Conservation (phyloP, 2,329 filamentous ascomycete species). For the Beauveria scarabaeidicola region DNA sequence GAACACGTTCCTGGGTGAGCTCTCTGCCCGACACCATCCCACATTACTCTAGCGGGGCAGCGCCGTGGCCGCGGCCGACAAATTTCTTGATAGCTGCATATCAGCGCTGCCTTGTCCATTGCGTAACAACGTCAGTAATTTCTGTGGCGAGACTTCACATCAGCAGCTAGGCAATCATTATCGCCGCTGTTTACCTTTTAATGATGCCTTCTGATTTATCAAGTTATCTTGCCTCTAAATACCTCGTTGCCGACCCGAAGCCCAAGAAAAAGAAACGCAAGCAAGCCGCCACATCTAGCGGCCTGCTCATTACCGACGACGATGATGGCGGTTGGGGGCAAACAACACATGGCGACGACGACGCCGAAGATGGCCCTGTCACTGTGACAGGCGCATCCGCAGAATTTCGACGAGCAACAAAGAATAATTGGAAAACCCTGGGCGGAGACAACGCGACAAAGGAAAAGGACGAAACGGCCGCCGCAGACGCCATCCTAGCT, state of each 20-base stretch:
- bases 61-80: not conserved
- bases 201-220: constrained; percentile 56
- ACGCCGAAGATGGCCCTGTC: constrained; percentile 45
- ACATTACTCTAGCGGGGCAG: constrained; percentile 13
- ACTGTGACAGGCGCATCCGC: constrained; percentile 43
- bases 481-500: constrained; percentile 71
- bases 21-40: constrained; percentile 3
- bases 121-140: not conserved
- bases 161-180: not conserved
- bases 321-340: constrained; percentile 46
- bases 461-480: constrained; percentile 40
- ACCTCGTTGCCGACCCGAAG: constrained; percentile 57
- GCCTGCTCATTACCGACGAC: constrained; percentile 58
- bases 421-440: constrained; percentile 71
- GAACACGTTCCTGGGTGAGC: constrained; percentile 3
- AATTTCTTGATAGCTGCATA: constrained; percentile 11
- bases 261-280: constrained; percentile 56
- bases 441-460: constrained; percentile 31
- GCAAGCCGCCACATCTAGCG: constrained; percentile 40
- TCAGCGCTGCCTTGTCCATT: not conserved
- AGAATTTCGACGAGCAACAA: constrained; percentile 67
- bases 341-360: constrained; percentile 34
- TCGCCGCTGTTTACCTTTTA: not conserved
- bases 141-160: not conserved
- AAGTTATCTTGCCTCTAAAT: constrained; percentile 84